Percentiles rank a stretch among this genome's conserved stretches.
Conservation (phyloP, 2,329 filamentous ascomycete genomes). For the Calonectria hawksworthii region DNA sequence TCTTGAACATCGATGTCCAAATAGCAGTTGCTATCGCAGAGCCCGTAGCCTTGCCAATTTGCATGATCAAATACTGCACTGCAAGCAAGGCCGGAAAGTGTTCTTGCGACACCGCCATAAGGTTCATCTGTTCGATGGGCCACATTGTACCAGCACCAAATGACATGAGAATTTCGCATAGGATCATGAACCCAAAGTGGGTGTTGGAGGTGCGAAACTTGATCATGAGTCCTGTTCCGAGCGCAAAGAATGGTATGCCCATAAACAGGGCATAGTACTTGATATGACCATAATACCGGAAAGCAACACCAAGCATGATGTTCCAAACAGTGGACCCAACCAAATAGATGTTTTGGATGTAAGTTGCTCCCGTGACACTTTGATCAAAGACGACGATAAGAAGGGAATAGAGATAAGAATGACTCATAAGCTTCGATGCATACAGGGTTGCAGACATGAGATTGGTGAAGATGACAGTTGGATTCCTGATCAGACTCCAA, state of each 20-base stretch:
- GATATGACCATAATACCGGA: neutral
- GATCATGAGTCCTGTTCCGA: constrained; percentile 67
- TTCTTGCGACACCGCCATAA: constrained; percentile 41
- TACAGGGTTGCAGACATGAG: constrained; percentile 34
- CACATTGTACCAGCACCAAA: constrained; percentile 51
- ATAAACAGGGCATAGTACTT: constrained; percentile 39
- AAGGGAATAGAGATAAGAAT: neutral
- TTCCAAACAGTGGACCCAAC: neutral
- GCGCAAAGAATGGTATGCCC: constrained; percentile 47
- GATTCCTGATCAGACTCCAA: constrained; percentile 46
- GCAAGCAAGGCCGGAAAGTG: neutral
- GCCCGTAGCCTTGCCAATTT: neutral
- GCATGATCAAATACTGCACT: neutral
- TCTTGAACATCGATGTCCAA: neutral
- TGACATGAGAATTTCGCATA: constrained; percentile 47
- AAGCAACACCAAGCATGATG: neutral
- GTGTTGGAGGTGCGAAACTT: constrained; percentile 64
- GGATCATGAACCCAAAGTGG: constrained; percentile 53
- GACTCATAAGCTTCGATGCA: neutral
- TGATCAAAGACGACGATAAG: neutral
- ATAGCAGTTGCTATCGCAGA: neutral
- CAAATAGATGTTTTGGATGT: neutral
- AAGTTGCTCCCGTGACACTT: neutral
- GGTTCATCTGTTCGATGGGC: constrained; percentile 50
- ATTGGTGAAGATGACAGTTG: constrained; percentile 59